Base-by-base conservation (phyloP, 2,329 filamentous ascomycete species). In the Epichloe festucae region DNA sequence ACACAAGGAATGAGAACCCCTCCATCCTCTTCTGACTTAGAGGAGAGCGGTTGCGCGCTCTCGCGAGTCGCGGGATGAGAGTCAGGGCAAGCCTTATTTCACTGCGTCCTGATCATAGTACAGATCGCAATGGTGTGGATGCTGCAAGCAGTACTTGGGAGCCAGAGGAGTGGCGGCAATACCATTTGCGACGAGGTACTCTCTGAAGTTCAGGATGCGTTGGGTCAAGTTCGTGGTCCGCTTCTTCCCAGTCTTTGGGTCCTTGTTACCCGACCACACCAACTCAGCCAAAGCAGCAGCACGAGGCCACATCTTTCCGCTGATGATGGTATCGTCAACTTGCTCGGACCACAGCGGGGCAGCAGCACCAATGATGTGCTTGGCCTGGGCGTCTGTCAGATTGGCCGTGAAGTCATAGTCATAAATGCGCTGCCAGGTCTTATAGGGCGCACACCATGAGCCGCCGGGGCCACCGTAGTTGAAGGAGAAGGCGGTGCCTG, bases 381-480 rank as follows among this genome's bases (percentile, higher is more conserved):
- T 63, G 39, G 70, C 70, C 56, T 79, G 69, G 0, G 61, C 56
- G 0, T 63, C 64, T 1, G 73, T 74, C 7, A 79, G 68, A 56
- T 72, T 72, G 45, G 62, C 55, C 0, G 74, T 74, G 60, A 79
- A 78, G 64, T 79, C 76, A 60, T 73, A 79, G 67, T 77, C 68
- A 64, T 79, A 79, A 63, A 79, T 78, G 47, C 76, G 75, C 61
- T 79, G 76, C 75, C 75, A 79, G 19, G 74, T 77, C 62, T 79
- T 79, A 68, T 78, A 79, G 0, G 76, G 76, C 0, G 70, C 72
- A 58, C 76, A 79, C 76, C 76, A 79, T n/a, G 72, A 76, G 17
- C 76, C 76, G 40, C 76, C 76, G 21, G 51, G 55, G 44, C 71
- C 76, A n/a, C 67, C 67, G 59, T 73, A 79, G 68, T 79, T 79